phyloP scores from a whole-genome alignment of 108 stramenopile species.

The Skeletonema menzelii region DNA sequence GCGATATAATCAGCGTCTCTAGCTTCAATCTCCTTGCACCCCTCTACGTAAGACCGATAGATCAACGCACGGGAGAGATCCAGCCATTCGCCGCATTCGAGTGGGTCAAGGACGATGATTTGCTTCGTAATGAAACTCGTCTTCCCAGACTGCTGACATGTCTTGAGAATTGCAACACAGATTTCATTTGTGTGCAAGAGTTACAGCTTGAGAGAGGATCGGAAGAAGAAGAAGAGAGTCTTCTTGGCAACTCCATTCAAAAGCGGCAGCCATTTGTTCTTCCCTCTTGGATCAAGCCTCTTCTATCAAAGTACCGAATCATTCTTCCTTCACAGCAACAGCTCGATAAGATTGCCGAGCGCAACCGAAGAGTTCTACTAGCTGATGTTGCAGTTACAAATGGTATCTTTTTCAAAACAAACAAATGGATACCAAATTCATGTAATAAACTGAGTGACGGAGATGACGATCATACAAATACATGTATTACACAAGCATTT shows the following conservation, averaged over 20 bases:
- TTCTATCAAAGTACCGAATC: constrained; percentile 16
- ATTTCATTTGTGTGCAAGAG: constrained; percentile 64
- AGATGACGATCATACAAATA: constrained; percentile 22
- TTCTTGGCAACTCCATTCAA: background rate
- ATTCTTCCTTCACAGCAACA: constrained; percentile 44
- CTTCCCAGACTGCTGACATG: constrained; percentile 30
- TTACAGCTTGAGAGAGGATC: constrained; percentile 44
- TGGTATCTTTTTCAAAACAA: constrained; percentile 41
- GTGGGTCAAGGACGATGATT: constrained; percentile 44
- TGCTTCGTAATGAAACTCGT: constrained; percentile 35
- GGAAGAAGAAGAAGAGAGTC: background rate
- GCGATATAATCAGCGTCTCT: constrained; percentile 34
- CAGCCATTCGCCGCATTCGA: constrained; percentile 62
- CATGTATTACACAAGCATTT: constrained; percentile 35
- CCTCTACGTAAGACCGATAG: constrained; percentile 53
- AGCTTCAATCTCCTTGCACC: constrained; percentile 63
- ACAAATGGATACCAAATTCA: constrained; percentile 33
- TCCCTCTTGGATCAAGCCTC: constrained; percentile 44
- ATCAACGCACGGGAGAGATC: constrained; percentile 44
- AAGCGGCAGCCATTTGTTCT: constrained; percentile 19
- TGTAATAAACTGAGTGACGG: background rate
- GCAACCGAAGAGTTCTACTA: constrained; percentile 47
- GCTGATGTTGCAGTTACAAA: constrained; percentile 50
- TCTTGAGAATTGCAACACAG: constrained; percentile 25
- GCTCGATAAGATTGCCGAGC: constrained; percentile 48